phyloP scores from a whole-genome alignment of 805 yeast genomes.

The Zygotorulaspora chibaensis region DNA sequence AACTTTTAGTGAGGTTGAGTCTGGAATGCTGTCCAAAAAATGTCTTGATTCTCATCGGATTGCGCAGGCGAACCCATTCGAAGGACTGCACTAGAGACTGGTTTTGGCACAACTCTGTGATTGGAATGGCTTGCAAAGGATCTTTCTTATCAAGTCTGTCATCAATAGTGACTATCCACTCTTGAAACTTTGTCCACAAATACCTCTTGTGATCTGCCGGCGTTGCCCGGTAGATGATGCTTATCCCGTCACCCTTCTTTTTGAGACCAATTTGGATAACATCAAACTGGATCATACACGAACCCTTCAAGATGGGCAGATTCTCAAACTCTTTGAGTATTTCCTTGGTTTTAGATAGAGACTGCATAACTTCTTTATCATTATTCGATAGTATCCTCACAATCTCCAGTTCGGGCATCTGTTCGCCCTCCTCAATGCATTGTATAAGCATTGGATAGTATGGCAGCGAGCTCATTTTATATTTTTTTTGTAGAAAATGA shows the following conservation, averaged over 20 bases:
- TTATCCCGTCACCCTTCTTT: not conserved
- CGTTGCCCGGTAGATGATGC: slow-evolving; percentile 8
- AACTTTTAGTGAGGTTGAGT: slow-evolving; percentile 2
- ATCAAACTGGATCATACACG: slow-evolving; percentile 8
- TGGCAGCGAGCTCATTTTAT: slow-evolving; percentile 9
- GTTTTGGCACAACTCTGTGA: not conserved
- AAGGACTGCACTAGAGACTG: slow-evolving; percentile 1
- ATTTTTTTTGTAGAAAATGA: slow-evolving; percentile 8
- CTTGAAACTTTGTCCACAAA: slow-evolving; percentile 3
- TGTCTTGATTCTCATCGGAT: slow-evolving; percentile 10
- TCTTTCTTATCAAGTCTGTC: not conserved
- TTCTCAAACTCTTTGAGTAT: slow-evolving; percentile 8
- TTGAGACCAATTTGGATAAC: slow-evolving; percentile 5
- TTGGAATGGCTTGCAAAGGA: not conserved
- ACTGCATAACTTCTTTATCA: not conserved
- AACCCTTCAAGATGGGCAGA: slow-evolving; percentile 3
- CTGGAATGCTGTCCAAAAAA: slow-evolving; percentile 14
- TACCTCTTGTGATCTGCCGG: slow-evolving; percentile 9
- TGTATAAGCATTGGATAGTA: slow-evolving; percentile 24
- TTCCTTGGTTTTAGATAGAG: not conserved
- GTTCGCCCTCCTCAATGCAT: slow-evolving; percentile 9
- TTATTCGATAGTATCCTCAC: slow-evolving; percentile 16
- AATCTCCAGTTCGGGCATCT: slow-evolving; percentile 10
- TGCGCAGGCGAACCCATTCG: slow-evolving; percentile 8
- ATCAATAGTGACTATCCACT: slow-evolving; percentile 1